Evolutionary conservation across 1,139 yeast genomes (phyloP).

Genomic region (Spencermartinsiella ligniputridi): DNA sequence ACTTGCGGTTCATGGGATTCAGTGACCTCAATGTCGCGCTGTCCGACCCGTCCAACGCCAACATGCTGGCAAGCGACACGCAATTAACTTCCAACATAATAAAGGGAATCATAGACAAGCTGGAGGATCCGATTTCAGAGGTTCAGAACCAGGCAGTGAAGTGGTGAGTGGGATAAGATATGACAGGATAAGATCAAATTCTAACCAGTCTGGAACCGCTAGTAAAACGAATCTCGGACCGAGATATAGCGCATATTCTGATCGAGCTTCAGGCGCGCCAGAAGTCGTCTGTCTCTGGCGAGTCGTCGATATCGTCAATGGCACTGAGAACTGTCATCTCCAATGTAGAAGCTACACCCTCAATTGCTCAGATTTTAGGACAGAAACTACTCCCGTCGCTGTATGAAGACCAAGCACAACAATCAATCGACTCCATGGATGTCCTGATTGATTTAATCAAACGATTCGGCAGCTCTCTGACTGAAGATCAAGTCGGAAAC

Average conservation of each 20-base stretch:
- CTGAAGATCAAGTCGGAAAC: constrained; percentile 38
- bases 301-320: constrained; percentile 56
- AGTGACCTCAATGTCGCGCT: constrained; percentile 61
- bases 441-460: constrained; percentile 55
- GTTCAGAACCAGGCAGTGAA: constrained; percentile 75
- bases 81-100: constrained; percentile 37
- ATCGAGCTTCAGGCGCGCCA: constrained; percentile 10
- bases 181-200: no score
- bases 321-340: constrained; percentile 61
- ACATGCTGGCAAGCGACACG: constrained; percentile 30
- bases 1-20: constrained; percentile 80
- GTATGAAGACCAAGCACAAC: constrained; percentile 22
- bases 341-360: constrained; percentile 30
- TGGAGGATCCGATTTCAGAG: constrained; percentile 66
- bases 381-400: constrained; percentile 34
- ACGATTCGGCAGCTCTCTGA: constrained; percentile 49
- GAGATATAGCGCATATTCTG: constrained; percentile 21
- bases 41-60: constrained; percentile 29
- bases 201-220: constrained; percentile 36
- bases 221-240: constrained; percentile 25
- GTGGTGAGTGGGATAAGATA: constrained; percentile 37
- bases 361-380: constrained; percentile 35
- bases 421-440: constrained; percentile 59
- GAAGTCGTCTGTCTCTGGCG: constrained; percentile 14
- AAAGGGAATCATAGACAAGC: constrained; percentile 47